Conservation (phyloP, 75 land plant genomes). For the Cunninghamia lanceolata region DNA sequence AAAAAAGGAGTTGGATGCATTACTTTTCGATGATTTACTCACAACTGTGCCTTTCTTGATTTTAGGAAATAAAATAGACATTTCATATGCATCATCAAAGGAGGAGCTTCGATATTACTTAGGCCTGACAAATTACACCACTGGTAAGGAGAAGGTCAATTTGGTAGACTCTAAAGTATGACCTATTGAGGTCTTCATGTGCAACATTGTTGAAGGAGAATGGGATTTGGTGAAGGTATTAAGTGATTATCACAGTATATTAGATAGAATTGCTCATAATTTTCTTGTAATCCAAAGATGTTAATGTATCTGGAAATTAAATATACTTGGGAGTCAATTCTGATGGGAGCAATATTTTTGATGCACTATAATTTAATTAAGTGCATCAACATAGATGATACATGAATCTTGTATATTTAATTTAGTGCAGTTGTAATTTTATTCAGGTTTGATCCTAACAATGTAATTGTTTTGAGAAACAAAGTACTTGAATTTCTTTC, state of each 20-base stretch:
- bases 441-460: no score
- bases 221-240: conserved; percentile 75
- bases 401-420: no score
- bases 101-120: conserved; percentile 59
- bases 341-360: background rate
- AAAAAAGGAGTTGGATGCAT: conserved; percentile 80
- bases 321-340: background rate
- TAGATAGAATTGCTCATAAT: conserved; percentile 26
- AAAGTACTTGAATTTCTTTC: no score
- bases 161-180: conserved; percentile 55
- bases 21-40: conserved; percentile 71
- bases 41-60: conserved; percentile 67
- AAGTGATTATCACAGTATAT: conserved; percentile 83
- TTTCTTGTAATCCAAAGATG: background rate
- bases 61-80: no score
- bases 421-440: no score
- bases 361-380: background rate
- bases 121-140: conserved; percentile 67
- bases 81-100: no score
- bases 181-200: conserved; percentile 84
- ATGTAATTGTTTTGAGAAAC: no score
- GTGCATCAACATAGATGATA: no score
- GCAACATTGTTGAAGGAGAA: conserved; percentile 77
- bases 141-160: conserved; percentile 74
- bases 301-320: background rate